Conservation (phyloP, 2,329 filamentous ascomycete genomes). For the Fusarium chlamydosporum region DNA sequence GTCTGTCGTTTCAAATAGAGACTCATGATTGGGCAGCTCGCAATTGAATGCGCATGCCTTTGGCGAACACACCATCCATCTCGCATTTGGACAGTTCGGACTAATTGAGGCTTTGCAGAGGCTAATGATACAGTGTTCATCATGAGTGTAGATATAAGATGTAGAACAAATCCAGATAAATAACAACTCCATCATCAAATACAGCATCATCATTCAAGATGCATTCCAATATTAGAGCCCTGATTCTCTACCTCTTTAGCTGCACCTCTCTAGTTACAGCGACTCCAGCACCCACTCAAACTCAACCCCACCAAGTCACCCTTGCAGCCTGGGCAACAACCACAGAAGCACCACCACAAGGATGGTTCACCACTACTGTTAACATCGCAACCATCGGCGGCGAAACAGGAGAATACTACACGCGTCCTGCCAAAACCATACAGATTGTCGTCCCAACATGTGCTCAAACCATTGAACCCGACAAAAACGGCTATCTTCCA, state of each 20-base stretch:
- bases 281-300: constrained; percentile 27
- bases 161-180: no score
- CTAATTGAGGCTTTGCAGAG: constrained; percentile 25
- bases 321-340: constrained; percentile 19
- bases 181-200: neutral
- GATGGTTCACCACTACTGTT: constrained; percentile 51
- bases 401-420: constrained; percentile 39
- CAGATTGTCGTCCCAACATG: constrained; percentile 55
- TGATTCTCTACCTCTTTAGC: constrained; percentile 39
- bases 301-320: constrained; percentile 20
- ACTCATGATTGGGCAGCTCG: constrained; percentile 34
- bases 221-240: constrained; percentile 23
- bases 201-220: constrained; percentile 20
- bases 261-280: constrained; percentile 11
- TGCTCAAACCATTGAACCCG: constrained; percentile 53
- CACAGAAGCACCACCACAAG: constrained; percentile 25
- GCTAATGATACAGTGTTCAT: neutral
- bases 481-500: constrained; percentile 54
- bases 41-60: constrained; percentile 34
- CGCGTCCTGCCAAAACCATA: constrained; percentile 53
- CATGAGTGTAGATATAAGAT: constrained; percentile 22
- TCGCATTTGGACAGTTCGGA: constrained; percentile 22
- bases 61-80: constrained; percentile 21
- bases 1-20: neutral
- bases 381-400: constrained; percentile 44